These are phyloP conservation scores for Phascolomyces articulosus DNA, from an alignment of 371 early-diverging fungal genomes.

Conservation along the genomic window DNA sequence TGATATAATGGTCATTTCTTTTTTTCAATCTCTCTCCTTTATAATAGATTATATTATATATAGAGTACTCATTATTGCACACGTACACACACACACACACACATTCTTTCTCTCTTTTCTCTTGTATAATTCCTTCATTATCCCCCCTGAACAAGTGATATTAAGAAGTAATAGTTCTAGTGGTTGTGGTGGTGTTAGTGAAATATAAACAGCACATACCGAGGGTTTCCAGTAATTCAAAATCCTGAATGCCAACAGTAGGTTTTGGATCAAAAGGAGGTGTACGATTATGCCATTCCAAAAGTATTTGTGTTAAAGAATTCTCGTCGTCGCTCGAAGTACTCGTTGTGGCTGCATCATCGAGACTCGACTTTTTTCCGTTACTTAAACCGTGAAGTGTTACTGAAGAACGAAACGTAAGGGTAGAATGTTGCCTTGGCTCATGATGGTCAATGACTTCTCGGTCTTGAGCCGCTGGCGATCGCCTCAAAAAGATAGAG, in stretches of 20 bases:
- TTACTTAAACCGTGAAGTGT: constrained; percentile 28
- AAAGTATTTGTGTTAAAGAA: constrained; percentile 20
- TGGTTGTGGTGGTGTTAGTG: no score
- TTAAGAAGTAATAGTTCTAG: no score
- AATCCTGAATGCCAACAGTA: constrained; percentile 42
- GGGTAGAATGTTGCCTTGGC: constrained; percentile 18
- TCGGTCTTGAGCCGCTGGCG: constrained; percentile 13
- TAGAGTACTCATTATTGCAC: no score
- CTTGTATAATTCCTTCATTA: no score
- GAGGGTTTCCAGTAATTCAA: constrained; percentile 67
- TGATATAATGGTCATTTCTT: no score
- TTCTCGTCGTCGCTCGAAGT: constrained; percentile 26
- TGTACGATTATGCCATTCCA: constrained; percentile 37
- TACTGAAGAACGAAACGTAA: constrained; percentile 41
- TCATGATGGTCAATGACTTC: constrained; percentile 14
- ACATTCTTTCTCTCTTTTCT: no score
- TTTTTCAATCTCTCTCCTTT: no score
- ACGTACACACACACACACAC: no score
- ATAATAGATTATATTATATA: no score
- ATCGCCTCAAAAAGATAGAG: constrained; percentile 29
- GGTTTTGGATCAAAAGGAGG: constrained; percentile 37
- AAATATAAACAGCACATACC: constrained; percentile 44
- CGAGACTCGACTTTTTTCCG: constrained; percentile 21
- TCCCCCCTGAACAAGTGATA: no score
- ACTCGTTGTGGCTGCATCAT: constrained; percentile 21